Evolutionary conservation across 1,284 basidiomycete genomes (phyloP).

Genomic region (Apiotrichum laibachii): DNA sequence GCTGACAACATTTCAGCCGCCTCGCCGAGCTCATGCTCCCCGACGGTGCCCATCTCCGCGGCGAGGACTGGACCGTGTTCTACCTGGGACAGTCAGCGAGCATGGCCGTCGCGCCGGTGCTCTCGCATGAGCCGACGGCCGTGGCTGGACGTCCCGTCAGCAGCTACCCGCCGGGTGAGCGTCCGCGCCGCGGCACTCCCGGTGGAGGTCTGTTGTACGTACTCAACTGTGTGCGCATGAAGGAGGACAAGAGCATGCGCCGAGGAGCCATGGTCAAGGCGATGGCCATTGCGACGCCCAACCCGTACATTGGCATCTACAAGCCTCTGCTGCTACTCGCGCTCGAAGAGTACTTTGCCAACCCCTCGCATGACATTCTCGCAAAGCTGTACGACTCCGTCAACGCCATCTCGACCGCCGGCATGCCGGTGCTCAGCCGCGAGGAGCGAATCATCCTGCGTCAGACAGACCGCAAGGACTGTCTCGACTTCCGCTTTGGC

Average conservation of each 20-base stretch:
- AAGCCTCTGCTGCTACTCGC: constrained; percentile 95
- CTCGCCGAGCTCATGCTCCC: constrained; percentile 97
- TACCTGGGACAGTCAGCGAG: constrained; percentile 89
- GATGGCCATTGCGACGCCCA: constrained; percentile 89
- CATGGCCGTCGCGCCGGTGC: constrained; percentile 78
- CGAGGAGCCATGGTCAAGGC: constrained; percentile 95
- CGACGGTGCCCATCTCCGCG: constrained; percentile 89
- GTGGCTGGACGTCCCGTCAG: constrained; percentile 19
- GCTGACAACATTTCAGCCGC: constrained; percentile 57
- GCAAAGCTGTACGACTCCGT: constrained; percentile 86
- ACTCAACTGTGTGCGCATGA: constrained; percentile 90
- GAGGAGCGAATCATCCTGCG: constrained; percentile 86
- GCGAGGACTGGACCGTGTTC: constrained; percentile 98
- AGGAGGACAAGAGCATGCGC: constrained; percentile 81
- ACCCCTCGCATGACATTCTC: constrained; percentile 82
- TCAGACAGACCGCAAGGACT: constrained; percentile 81
- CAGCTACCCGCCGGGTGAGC: constrained; percentile 20
- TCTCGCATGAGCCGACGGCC: constrained; percentile 52
- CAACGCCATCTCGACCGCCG: constrained; percentile 83
- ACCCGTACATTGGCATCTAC: constrained; percentile 97
- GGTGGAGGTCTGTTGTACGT: constrained; percentile 74
- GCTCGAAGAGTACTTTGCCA: constrained; percentile 88
- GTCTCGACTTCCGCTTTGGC: constrained; percentile 76
- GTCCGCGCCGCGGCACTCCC: constrained; percentile 37
- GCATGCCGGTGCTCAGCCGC: constrained; percentile 71